Percentiles rank a stretch among this genome's conserved stretches.
These are phyloP conservation scores for Chaetothyriales sp. DNA, from an alignment of 2,329 filamentous ascomycete species.

Conservation along the genomic window DNA sequence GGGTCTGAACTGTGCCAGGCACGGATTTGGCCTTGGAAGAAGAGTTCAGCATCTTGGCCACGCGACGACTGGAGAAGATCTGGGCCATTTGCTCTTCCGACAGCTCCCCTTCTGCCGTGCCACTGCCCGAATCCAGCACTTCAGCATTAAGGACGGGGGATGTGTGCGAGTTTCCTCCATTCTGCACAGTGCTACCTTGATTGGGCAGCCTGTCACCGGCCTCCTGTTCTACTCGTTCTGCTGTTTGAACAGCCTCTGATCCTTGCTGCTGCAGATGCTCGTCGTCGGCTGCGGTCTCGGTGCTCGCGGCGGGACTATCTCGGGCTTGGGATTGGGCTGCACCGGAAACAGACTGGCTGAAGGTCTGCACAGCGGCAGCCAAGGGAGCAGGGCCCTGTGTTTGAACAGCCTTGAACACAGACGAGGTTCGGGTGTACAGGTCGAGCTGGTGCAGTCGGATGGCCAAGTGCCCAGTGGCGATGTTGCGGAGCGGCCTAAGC, in stretches of 20 bases:
- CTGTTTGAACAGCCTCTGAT: conserved; percentile 37
- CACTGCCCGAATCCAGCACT: conserved; percentile 25
- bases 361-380: conserved; percentile 5
- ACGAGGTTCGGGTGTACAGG: conserved; percentile 48
- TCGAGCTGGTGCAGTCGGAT: conserved; percentile 48
- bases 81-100: conserved; percentile 45
- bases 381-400: conserved; percentile 21
- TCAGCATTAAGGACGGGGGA: conserved; percentile 38
- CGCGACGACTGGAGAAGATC: conserved; percentile 47
- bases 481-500: conserved; percentile 51
- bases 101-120: conserved; percentile 18
- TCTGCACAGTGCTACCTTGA: conserved; percentile 32
- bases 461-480: conserved; percentile 48
- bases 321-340: not conserved
- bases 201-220: conserved; percentile 45
- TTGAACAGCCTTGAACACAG: conserved; percentile 47
- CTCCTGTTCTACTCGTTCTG: conserved; percentile 36
- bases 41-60: conserved; percentile 21
- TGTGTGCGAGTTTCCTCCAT: conserved; percentile 25
- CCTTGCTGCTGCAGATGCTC: conserved; percentile 28
- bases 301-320: conserved; percentile 2
- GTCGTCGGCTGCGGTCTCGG: conserved; percentile 1
- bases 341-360: conserved; percentile 18
- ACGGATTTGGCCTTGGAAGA: conserved; percentile 20
- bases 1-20: conserved; percentile 10